Evolutionary conservation across 495 filamentous ascomycete genomes (phyloP), one percentile per base, ranked within the genome.

Genomic region (Jackrogersella minutella): DNA sequence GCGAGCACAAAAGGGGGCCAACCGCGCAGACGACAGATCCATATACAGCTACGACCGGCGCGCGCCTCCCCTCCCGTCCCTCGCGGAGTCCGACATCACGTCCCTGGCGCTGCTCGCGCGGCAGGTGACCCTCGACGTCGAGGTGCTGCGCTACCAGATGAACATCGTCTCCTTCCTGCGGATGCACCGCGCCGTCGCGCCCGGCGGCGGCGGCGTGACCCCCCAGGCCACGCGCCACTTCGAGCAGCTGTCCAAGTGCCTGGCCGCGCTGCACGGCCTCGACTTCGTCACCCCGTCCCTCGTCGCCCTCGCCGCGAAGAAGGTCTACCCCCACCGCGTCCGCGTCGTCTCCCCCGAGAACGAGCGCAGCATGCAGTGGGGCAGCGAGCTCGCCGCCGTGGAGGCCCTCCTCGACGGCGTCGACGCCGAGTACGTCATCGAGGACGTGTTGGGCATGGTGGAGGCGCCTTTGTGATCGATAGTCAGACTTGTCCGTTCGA

Each of bases 321-420:
- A 98, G 79, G 86, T 96, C 10, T 98, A 96, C 69, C 84, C 87
- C 22, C 96, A 99, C 74, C 86, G 91, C 21, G 85, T 99, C n/a
- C 72, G 82, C 2, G 81, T 97, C 7, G 82, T 86, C 1, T 79
- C 73, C 1, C 83, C 91, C 0, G 87, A 89, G 62, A 82, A 85
- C 55, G 95, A 99, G 77, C 78, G 93, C 39, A 97, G 93, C 72
- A 82, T 96, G 78, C 92, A 96, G 73, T 99, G 95, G 84, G 95
- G 95, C 3, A 97, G 93, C 74, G 87, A 96, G 53, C 34, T 88
- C 2, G 79, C 77, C 21, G 90, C 90, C 8, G 85, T 97, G 1
- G 80, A 82, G 43, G 79, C 80, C 28, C 60, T 91, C 57, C 69
- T 98, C 19, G 85, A 86, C 14, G 88, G 87, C 16, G 78, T 95